Evolutionary conservation across 805 yeast species (phyloP).

Genomic region (Yarrowia deformans): DNA sequence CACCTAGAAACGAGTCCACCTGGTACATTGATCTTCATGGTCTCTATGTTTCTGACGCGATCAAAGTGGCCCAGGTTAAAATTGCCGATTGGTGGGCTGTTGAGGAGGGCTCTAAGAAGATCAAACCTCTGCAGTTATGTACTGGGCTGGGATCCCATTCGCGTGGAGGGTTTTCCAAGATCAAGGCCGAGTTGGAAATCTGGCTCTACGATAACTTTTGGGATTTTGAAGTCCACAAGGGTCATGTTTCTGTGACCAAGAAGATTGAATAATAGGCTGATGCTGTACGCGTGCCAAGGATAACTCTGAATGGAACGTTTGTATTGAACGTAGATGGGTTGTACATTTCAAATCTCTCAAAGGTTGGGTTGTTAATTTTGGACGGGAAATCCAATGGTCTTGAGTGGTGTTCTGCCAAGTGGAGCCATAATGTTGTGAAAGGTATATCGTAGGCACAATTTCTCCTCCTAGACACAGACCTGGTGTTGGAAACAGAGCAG

Average conservation of each 20-base stretch:
- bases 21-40: neutral
- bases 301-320: too few relatives aligned
- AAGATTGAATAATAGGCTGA: too few relatives aligned
- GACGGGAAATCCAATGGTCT: too few relatives aligned
- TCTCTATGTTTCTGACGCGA: neutral
- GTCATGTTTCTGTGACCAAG: neutral
- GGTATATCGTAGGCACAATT: too few relatives aligned
- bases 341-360: too few relatives aligned
- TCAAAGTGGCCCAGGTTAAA: neutral
- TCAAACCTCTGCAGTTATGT: neutral
- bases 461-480: too few relatives aligned
- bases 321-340: too few relatives aligned
- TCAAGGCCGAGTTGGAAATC: neutral
- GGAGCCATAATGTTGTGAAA: too few relatives aligned
- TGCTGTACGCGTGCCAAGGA: too few relatives aligned
- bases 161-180: neutral
- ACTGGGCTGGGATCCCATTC: neutral
- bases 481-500: too few relatives aligned
- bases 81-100: slow-evolving; percentile 1
- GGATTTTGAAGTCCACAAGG: neutral
- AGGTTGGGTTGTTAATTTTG: too few relatives aligned
- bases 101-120: neutral
- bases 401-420: too few relatives aligned
- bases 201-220: neutral
- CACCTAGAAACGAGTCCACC: neutral